These are phyloP conservation scores for Dictyostelium purpureum DNA, from an alignment of 78 protist species.

Conservation along the genomic window DNA sequence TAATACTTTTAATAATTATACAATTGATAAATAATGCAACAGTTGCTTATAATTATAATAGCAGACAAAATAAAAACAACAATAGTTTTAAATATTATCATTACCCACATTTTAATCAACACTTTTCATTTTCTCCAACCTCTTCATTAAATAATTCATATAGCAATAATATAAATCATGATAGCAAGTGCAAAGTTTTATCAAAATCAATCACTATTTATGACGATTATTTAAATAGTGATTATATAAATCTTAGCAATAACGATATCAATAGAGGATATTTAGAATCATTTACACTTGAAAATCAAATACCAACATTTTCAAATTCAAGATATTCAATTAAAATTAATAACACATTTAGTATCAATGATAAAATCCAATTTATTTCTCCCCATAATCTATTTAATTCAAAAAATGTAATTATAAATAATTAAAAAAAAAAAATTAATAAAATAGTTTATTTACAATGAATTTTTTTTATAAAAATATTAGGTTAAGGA, in stretches of 20 bases:
- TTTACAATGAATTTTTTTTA: background rate
- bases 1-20: too few species aligned
- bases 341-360: background rate
- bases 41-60: too few species aligned
- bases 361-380: background rate
- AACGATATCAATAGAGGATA: too few species aligned
- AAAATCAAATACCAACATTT: constrained; percentile 19
- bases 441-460: background rate
- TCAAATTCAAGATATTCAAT: constrained; percentile 4
- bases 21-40: too few species aligned
- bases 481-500: background rate
- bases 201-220: background rate
- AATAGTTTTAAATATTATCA: too few species aligned
- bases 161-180: too few species aligned
- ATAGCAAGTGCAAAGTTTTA: too few species aligned
- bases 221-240: constrained; percentile 6
- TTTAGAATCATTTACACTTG: background rate
- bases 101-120: too few species aligned
- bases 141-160: too few species aligned
- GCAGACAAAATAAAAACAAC: too few species aligned
- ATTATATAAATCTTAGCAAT: background rate
- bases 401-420: background rate
- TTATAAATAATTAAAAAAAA: background rate
- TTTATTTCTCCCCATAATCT: background rate
- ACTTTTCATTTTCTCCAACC: too few species aligned